These are phyloP conservation scores for Rostrohypoxylon terebratum DNA, from an alignment of 495 filamentous ascomycete genomes.

Conservation along the genomic window DNA sequence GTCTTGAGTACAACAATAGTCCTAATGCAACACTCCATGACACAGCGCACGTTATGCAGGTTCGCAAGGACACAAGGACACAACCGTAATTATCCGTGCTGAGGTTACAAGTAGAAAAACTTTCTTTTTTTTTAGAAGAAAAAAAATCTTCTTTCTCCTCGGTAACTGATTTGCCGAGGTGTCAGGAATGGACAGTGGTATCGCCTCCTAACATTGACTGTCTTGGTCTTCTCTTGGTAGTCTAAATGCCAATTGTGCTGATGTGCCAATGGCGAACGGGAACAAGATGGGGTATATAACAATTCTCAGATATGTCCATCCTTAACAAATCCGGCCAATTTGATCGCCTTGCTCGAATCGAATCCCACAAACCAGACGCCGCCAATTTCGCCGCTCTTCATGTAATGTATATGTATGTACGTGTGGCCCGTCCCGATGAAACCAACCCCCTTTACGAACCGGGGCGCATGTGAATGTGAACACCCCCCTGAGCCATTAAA, in stretches of 20 bases:
- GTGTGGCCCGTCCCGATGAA: constrained; percentile 38
- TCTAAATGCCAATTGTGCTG: constrained; percentile 23
- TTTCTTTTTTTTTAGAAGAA: background rate
- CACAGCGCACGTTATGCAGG: constrained; percentile 5
- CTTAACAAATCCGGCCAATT: constrained; percentile 30
- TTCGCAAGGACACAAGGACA: constrained; percentile 2
- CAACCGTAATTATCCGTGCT: constrained; percentile 44
- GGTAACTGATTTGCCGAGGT: constrained; percentile 34
- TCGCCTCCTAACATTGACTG: constrained; percentile 30
- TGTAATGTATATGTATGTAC: constrained; percentile 8
- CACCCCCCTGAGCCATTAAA: constrained; percentile 37
- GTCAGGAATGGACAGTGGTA: constrained; percentile 29
- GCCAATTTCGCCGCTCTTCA: constrained; percentile 35
- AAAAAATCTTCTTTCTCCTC: constrained; percentile 21
- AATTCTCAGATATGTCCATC: constrained; percentile 37
- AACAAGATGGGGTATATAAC: constrained; percentile 42
- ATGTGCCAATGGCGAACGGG: constrained; percentile 16
- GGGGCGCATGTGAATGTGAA: constrained; percentile 28
- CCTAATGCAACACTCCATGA: constrained; percentile 32
- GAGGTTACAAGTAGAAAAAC: constrained; percentile 4
- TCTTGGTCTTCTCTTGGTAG: constrained; percentile 19
- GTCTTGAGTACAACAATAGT: constrained; percentile 22
- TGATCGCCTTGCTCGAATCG: constrained; percentile 13
- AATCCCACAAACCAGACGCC: constrained; percentile 23
- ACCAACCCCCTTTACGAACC: constrained; percentile 28